Evolutionary conservation across 495 filamentous ascomycete genomes (phyloP).

Genomic region (Sabuloglossum arenarium): DNA sequence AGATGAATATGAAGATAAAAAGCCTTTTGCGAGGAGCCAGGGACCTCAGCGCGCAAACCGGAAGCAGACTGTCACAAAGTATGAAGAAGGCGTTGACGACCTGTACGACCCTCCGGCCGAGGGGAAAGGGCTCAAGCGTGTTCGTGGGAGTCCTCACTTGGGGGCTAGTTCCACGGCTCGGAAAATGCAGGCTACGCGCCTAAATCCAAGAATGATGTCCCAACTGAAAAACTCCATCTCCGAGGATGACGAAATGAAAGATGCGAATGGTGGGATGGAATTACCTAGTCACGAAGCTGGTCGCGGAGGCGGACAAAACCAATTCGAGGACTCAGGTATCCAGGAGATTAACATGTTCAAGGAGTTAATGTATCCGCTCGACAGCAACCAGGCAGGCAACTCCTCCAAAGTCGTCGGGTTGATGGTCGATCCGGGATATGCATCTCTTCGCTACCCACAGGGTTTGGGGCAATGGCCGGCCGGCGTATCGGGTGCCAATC

Average conservation of each 20-base stretch:
- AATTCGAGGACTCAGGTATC: background rate
- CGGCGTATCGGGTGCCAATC: background rate
- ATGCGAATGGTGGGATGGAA: background rate
- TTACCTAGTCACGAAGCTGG: background rate
- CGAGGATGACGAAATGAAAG: background rate
- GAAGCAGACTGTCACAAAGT: background rate
- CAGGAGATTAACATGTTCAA: background rate
- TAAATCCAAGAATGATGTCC: background rate
- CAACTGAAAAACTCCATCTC: background rate
- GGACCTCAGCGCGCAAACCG: background rate
- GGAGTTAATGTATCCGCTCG: background rate
- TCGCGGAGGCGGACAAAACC: background rate
- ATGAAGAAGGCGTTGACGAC: background rate
- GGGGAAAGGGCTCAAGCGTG: background rate
- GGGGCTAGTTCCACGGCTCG: background rate
- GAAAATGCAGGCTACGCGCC: background rate
- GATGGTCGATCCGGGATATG: background rate
- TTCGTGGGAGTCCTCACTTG: background rate
- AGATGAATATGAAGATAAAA: background rate
- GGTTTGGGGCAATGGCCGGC: background rate
- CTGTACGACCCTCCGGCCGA: background rate
- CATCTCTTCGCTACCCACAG: background rate
- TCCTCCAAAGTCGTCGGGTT: background rate
- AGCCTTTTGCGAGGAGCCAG: background rate
- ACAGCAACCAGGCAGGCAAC: background rate